Evolutionary conservation across 495 filamentous ascomycete genomes (phyloP).

Genomic region (Lichenothelia convexa): DNA sequence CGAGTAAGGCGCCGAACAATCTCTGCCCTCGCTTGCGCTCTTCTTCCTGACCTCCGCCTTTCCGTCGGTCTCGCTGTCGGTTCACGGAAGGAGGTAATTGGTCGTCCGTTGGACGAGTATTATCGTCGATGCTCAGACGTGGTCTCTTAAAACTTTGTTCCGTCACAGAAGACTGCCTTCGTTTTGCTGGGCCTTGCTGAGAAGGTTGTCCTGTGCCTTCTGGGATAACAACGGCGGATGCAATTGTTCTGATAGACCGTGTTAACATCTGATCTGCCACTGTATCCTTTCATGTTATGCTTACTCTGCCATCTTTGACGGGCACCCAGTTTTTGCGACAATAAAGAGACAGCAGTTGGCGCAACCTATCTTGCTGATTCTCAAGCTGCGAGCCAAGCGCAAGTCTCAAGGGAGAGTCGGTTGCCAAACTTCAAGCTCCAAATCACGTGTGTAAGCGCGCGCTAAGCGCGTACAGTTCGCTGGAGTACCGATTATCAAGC

Average conservation of each 20-base stretch:
- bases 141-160: conserved; percentile 9
- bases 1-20: conserved; percentile 76
- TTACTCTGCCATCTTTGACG: too few relatives aligned
- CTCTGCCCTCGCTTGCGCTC: conserved; percentile 77
- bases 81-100: conserved; percentile 8
- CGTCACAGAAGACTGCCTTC: conserved; percentile 37
- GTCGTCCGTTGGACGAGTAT: conserved; percentile 2
- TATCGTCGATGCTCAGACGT: conserved; percentile 4
- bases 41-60: conserved; percentile 39
- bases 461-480: too few relatives aligned
- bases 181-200: conserved; percentile 28
- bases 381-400: too few relatives aligned
- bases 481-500: too few relatives aligned
- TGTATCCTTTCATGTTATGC: too few relatives aligned
- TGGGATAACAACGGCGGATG: conserved; percentile 48
- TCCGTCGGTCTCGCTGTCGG: conserved; percentile 25
- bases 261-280: too few relatives aligned
- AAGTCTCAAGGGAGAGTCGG: too few relatives aligned
- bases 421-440: too few relatives aligned
- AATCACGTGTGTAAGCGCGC: too few relatives aligned
- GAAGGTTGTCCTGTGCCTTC: conserved; percentile 22
- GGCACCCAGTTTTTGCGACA: too few relatives aligned
- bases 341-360: too few relatives aligned
- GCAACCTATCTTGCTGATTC: too few relatives aligned
- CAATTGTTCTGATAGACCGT: conserved; percentile 40